Evolutionary conservation across 2,329 filamentous ascomycete species (phyloP).

Genomic region (Ophiosphaerella korrae): DNA sequence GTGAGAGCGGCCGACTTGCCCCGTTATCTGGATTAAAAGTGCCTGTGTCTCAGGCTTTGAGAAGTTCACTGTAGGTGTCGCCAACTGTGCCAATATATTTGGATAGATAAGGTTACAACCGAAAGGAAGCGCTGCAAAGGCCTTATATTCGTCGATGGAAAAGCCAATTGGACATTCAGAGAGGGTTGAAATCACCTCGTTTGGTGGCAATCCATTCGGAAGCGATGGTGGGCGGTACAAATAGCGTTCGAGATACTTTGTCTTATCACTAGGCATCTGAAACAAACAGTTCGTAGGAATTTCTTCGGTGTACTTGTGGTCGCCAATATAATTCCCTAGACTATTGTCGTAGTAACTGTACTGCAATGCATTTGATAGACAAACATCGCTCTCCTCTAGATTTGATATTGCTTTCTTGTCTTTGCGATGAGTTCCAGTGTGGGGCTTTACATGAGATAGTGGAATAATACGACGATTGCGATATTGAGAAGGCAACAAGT

Average conservation of each 20-base stretch:
- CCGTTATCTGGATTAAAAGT: conserved; percentile 57
- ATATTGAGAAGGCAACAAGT: conserved; percentile 3
- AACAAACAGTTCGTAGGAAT: conserved; percentile 48
- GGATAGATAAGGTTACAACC: conserved; percentile 60
- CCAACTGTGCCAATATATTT: conserved; percentile 61
- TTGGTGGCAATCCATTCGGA: conserved; percentile 48
- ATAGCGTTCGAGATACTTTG: too few species aligned
- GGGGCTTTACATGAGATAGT: conserved; percentile 47
- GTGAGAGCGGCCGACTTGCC: conserved; percentile 52
- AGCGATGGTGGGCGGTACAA: background rate
- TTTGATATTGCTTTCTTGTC: conserved; percentile 25
- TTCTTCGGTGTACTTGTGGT: conserved; percentile 14
- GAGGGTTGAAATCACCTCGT: conserved; percentile 53
- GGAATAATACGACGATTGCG: conserved; percentile 32
- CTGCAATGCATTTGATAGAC: conserved; percentile 53
- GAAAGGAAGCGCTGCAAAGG: conserved; percentile 55
- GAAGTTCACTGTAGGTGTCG: conserved; percentile 55
- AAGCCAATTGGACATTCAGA: conserved; percentile 55
- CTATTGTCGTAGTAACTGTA: conserved; percentile 43
- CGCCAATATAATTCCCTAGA: conserved; percentile 18
- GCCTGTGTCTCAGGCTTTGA: conserved; percentile 55
- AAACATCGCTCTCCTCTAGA: conserved; percentile 46
- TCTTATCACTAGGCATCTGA: conserved; percentile 35
- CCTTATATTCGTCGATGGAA: conserved; percentile 60
- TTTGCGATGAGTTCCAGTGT: conserved; percentile 44